Evolutionary conservation across 768 basidiomycete species (phyloP).

Genomic region (Trametes meyenii): DNA sequence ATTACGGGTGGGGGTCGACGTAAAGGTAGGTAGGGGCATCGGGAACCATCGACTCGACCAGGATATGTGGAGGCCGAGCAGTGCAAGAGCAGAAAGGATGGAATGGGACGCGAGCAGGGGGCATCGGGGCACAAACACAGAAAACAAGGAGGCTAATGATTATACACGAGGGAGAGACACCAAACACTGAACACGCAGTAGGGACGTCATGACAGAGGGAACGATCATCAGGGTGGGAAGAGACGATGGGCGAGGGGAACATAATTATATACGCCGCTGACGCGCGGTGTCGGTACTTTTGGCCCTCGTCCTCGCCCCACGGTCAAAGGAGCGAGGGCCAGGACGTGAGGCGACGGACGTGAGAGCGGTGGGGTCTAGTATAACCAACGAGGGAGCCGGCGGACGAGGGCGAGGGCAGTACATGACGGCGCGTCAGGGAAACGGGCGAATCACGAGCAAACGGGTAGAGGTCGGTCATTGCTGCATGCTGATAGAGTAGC

Average conservation of each 20-base stretch:
- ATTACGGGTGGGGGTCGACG: not conserved
- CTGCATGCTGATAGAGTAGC: constrained; percentile 14
- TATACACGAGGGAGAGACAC: constrained; percentile 5
- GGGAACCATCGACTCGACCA: constrained; percentile 13
- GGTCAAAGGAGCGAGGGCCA: not conserved
- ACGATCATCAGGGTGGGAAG: not conserved
- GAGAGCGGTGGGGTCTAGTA: constrained; percentile 7
- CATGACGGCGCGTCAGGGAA: too few species aligned
- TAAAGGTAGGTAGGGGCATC: not conserved
- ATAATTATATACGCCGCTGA: constrained; percentile 18
- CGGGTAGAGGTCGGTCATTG: constrained; percentile 1
- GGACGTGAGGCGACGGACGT: constrained; percentile 3
- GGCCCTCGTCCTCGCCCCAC: not conserved
- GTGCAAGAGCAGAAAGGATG: constrained; percentile 15
- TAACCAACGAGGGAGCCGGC: not conserved
- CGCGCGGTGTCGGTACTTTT: constrained; percentile 20
- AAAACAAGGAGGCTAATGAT: not conserved
- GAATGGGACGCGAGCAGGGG: not conserved
- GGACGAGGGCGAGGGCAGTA: too few species aligned
- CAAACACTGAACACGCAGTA: constrained; percentile 7
- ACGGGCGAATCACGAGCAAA: not conserved
- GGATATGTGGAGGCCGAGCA: constrained; percentile 23
- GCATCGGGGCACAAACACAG: not conserved
- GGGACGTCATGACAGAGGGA: constrained; percentile 1
- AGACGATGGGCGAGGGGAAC: not conserved